A percentile compares a stretch with the other conserved stretches of the same genome.
Conservation (phyloP, 306 rosid species). For the Comarum palustre region DNA sequence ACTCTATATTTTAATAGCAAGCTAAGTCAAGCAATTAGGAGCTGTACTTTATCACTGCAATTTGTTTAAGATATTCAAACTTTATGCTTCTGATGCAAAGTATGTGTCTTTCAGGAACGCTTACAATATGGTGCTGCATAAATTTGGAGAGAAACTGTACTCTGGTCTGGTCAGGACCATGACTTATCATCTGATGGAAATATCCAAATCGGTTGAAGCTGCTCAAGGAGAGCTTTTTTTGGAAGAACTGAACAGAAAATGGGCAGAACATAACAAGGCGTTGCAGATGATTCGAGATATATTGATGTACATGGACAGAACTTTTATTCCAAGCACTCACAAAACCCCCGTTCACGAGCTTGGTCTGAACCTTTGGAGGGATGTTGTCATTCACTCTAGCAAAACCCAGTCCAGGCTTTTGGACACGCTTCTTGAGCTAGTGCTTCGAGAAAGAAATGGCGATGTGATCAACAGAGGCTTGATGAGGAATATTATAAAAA, state of each 20-base stretch:
- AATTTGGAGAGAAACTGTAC: conserved; percentile 89
- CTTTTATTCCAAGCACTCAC: conserved; percentile 56
- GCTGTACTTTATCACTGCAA: background rate
- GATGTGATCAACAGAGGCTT: conserved; percentile 76
- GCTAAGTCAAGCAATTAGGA: background rate
- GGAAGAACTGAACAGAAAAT: conserved; percentile 79
- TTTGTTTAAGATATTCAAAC: background rate
- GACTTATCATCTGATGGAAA: conserved; percentile 68
- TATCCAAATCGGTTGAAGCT: conserved; percentile 65
- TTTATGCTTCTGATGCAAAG: conserved; percentile 9
- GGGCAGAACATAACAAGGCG: conserved; percentile 82
- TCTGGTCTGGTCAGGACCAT: conserved; percentile 75
- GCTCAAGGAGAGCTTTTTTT: conserved; percentile 71
- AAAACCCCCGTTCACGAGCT: conserved; percentile 77
- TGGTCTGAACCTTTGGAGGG: conserved; percentile 84
- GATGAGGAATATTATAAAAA: conserved; percentile 60
- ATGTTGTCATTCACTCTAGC: conserved; percentile 57
- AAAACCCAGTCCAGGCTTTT: conserved; percentile 64
- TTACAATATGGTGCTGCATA: conserved; percentile 95
- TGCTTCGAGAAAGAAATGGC: conserved; percentile 58
- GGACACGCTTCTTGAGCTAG: conserved; percentile 63
- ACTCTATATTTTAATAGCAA: background rate
- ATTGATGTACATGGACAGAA: conserved; percentile 95
- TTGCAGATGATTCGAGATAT: conserved; percentile 76
- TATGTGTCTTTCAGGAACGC: conserved; percentile 61